Evolutionary conservation across 1,284 basidiomycete genomes (phyloP), one percentile per base, ranked within the genome.

Genomic region (Cutaneotrichosporon cutaneum): DNA sequence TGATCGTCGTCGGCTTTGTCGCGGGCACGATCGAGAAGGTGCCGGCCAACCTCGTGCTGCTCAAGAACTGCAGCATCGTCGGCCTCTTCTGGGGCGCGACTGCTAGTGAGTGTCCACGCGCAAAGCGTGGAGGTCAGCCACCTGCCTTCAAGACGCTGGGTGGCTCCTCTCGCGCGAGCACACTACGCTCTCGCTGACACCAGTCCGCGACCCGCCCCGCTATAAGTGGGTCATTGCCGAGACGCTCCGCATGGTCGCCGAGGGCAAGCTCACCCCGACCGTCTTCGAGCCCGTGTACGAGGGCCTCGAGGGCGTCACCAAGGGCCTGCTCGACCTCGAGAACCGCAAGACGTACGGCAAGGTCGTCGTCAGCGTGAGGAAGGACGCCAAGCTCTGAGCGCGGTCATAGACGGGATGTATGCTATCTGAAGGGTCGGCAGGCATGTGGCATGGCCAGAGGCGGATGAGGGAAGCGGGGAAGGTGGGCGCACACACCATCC

Each of bases 331-430:
- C 48, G 83, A 82, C 67, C 72, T 85, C 32, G 82, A 92, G 71
- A 83, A 83, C 58, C 82, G 95, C 62, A 87, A 92, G 81, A 95
- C 93, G 2, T 98, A 92, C 90, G 95, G 94, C 1, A 98, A 98
- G 77, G 90, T 85, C 0, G 82, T 95, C 22, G 85, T 92, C 1
- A 83, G 83, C 42, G 78, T 98, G 36, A 83, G 83, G 60, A 80
- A 83, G 32, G 72, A 68, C 21, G 67, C 59, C 33, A 66, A 64
- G 62, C 60, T 66, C 13, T 66, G 60, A 14, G 4, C 9, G n/a
- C 5, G 45, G 22, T 18, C 14, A 51, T 26, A 51, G 18, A 27
- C n/a, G 47, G 45, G 48, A 51, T 51, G 48, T 51, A 51, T 51
- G 48, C 26, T 48, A 22, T 45, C 44, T 10, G 44, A 45, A 45